phyloP scores from a whole-genome alignment of 1,284 basidiomycete genomes.

The Peniophora sp. region DNA sequence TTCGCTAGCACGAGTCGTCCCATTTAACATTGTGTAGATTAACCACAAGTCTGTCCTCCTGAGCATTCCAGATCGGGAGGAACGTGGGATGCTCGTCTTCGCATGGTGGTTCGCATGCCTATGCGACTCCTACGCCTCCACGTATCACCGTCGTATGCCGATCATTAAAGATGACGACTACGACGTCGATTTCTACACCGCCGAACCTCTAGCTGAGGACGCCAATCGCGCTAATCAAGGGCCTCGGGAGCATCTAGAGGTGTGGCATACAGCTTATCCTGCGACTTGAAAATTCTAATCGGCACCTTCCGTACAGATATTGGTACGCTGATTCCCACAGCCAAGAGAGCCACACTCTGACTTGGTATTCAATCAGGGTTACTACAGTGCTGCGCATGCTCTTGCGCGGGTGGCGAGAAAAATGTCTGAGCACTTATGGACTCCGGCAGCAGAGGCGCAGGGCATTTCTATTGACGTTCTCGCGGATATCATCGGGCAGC shows the following conservation, averaged over 20 bases:
- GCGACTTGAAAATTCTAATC: background rate
- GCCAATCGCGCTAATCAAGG: constrained; percentile 43
- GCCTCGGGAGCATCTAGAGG: constrained; percentile 70
- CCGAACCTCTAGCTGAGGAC: constrained; percentile 46
- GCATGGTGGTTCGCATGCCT: constrained; percentile 73
- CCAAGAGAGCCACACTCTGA: constrained; percentile 20
- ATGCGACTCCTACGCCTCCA: constrained; percentile 49
- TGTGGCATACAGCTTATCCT: constrained; percentile 20
- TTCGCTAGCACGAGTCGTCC: constrained; percentile 8
- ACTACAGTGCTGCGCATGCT: constrained; percentile 72
- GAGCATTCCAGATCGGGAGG: constrained; percentile 61
- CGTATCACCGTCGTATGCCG: constrained; percentile 56
- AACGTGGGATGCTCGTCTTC: constrained; percentile 74
- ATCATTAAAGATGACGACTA: constrained; percentile 54
- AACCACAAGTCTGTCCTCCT: constrained; percentile 73
- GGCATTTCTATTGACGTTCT: constrained; percentile 70
- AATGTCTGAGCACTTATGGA: constrained; percentile 75
- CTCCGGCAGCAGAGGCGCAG: constrained; percentile 61
- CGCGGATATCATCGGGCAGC: constrained; percentile 46
- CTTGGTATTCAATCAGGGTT: constrained; percentile 46
- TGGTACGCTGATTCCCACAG: background rate
- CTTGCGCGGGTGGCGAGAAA: constrained; percentile 73
- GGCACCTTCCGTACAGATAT: background rate
- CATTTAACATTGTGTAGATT: constrained; percentile 37
- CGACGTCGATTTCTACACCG: constrained; percentile 75